A percentile compares a stretch with the other conserved stretches of the same genome.
These are phyloP conservation scores for Angomonas deanei DNA, from an alignment of 208 protist genomes.

Conservation along the genomic window DNA sequence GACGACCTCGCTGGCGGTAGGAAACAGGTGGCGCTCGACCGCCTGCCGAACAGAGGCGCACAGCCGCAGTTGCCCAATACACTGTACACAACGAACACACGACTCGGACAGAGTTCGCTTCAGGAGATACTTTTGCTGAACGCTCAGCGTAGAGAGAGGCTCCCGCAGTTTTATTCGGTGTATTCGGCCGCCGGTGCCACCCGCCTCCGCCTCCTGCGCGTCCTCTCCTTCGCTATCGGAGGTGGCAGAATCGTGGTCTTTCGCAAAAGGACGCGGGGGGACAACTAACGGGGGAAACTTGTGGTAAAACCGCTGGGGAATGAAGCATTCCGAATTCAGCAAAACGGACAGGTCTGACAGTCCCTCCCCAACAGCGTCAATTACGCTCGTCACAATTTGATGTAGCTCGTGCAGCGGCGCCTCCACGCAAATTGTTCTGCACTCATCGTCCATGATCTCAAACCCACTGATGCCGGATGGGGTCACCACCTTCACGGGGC, in stretches of 20 bases:
- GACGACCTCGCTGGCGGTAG: conserved; percentile 67
- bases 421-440: conserved; percentile 73
- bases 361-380: conserved; percentile 8
- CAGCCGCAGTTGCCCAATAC: conserved; percentile 31
- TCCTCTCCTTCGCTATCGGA: not conserved
- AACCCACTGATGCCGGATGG: conserved; percentile 81
- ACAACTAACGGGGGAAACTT: conserved; percentile 79
- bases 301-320: conserved; percentile 54
- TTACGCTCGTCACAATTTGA: conserved; percentile 26
- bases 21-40: conserved; percentile 52
- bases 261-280: conserved; percentile 16
- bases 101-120: conserved; percentile 60
- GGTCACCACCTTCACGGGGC: conserved; percentile 49
- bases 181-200: conserved; percentile 76
- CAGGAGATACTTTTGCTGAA: conserved; percentile 56
- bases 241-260: not conserved
- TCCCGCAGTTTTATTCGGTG: conserved; percentile 76
- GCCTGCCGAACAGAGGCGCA: conserved; percentile 52
- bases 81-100: conserved; percentile 58
- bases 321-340: conserved; percentile 79
- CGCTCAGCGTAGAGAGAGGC: conserved; percentile 31
- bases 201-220: conserved; percentile 41
- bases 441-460: conserved; percentile 73
- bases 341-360: conserved; percentile 32
- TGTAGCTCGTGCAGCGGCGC: conserved; percentile 70